phyloP scores from a whole-genome alignment of 2,329 filamentous ascomycete species.

The Curvularia sp. region DNA sequence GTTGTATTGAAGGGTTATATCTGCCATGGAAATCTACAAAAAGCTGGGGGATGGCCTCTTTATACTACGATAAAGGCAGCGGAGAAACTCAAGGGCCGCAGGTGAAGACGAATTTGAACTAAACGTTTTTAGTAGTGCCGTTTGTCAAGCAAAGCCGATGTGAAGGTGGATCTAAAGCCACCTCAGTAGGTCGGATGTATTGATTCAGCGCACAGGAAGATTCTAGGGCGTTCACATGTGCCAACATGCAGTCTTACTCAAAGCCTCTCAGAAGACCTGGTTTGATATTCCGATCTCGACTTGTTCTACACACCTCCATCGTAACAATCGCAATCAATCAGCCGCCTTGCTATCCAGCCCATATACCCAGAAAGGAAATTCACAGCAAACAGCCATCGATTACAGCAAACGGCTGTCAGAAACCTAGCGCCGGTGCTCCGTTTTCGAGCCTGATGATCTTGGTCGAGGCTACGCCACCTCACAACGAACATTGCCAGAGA shows the following conservation, averaged over 20 bases:
- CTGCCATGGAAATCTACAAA: too few relatives aligned
- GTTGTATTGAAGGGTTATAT: too few relatives aligned
- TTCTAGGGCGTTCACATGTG: neutral
- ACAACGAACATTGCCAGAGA: conserved; percentile 9
- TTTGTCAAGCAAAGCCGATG: too few relatives aligned
- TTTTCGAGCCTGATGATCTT: neutral
- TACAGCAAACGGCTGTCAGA: conserved; percentile 14
- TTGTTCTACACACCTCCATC: neutral
- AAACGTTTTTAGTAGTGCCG: too few relatives aligned
- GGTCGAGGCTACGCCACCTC: neutral
- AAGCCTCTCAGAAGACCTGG: neutral
- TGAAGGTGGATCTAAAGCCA: too few relatives aligned
- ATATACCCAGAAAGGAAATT: conserved; percentile 10
- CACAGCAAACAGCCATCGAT: conserved; percentile 4
- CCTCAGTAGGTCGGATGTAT: too few relatives aligned
- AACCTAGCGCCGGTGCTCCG: neutral
- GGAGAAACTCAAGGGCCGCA: too few relatives aligned
- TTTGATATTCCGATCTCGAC: neutral
- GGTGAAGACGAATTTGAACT: too few relatives aligned
- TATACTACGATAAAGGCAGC: too few relatives aligned
- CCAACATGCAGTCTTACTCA: neutral
- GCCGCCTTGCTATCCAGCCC: neutral
- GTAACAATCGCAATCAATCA: neutral
- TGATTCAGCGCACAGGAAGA: neutral
- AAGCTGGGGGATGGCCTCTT: too few relatives aligned